Percentiles rank a stretch among this genome's conserved stretches.
These are phyloP conservation scores for Nakazawaea siamensis DNA, from an alignment of 805 yeast species.

Conservation along the genomic window DNA sequence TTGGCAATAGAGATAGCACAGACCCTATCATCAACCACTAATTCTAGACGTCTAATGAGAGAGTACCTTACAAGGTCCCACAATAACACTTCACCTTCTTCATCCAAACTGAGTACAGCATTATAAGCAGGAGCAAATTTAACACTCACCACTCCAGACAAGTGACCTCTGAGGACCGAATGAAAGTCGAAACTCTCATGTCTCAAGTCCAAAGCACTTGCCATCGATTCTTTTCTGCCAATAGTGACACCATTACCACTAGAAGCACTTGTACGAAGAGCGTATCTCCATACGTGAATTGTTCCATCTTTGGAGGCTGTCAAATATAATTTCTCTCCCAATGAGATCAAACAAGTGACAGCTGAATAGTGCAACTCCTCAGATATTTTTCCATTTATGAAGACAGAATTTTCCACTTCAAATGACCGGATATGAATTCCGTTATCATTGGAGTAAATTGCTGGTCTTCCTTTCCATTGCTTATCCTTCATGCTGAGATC, in stretches of 20 bases:
- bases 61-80: constrained; percentile 69
- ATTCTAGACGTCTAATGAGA: too few species aligned
- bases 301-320: constrained; percentile 53
- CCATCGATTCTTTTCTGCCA: constrained; percentile 4
- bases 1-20: constrained; percentile 37
- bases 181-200: constrained; percentile 28
- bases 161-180: constrained; percentile 51
- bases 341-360: constrained; percentile 31
- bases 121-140: constrained; percentile 44
- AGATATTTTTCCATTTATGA: constrained; percentile 33
- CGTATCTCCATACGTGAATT: constrained; percentile 49
- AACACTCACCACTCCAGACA: constrained; percentile 34
- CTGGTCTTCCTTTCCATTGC: constrained; percentile 47
- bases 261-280: neutral
- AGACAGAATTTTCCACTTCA: constrained; percentile 12
- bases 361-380: constrained; percentile 31
- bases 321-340: constrained; percentile 33
- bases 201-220: neutral
- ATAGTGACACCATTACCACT: neutral
- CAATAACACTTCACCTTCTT: constrained; percentile 41
- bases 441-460: constrained; percentile 16
- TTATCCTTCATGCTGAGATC: constrained; percentile 33
- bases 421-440: constrained; percentile 5
- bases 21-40: constrained; percentile 14
- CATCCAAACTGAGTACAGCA: constrained; percentile 45